Conservation (phyloP, 768 basidiomycete species). For the Butyriboletus loyo region DNA sequence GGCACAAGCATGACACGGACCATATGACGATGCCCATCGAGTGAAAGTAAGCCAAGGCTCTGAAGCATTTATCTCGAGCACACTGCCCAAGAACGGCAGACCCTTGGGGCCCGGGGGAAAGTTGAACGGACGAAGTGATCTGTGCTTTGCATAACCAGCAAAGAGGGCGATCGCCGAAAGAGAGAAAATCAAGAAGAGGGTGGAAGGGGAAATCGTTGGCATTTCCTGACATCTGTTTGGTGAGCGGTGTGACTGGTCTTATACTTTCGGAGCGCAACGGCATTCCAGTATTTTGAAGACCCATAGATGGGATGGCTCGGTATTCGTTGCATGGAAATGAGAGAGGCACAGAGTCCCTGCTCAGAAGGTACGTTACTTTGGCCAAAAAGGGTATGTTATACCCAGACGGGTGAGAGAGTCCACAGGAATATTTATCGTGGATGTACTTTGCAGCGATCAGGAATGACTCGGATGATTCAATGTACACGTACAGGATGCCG, state of each 20-base stretch:
- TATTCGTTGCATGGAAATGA: constrained; percentile 11
- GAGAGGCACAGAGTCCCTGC: constrained; percentile 4
- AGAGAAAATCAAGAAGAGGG: constrained; percentile 5
- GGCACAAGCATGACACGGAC: constrained; percentile 10
- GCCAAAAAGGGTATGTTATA: neutral
- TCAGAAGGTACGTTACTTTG: neutral
- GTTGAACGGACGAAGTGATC: neutral
- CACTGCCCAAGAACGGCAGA: constrained; percentile 29
- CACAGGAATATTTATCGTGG: no score
- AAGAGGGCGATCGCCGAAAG: constrained; percentile 9
- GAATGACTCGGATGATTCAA: no score
- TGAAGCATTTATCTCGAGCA: constrained; percentile 23
- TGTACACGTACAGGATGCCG: no score
- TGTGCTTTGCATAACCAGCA: constrained; percentile 12
- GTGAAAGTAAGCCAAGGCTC: constrained; percentile 35
- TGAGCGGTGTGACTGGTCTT: constrained; percentile 5
- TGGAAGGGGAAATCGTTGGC: constrained; percentile 2
- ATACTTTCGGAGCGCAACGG: constrained; percentile 8
- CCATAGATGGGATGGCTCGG: constrained; percentile 7
- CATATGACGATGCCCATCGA: constrained; percentile 27
- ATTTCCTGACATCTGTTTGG: neutral
- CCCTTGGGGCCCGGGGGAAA: constrained; percentile 33
- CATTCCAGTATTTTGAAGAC: neutral
- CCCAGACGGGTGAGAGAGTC: neutral
- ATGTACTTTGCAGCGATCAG: neutral